Conservation (phyloP, 345 rosid genomes). For the Camelina hispida region DNA sequence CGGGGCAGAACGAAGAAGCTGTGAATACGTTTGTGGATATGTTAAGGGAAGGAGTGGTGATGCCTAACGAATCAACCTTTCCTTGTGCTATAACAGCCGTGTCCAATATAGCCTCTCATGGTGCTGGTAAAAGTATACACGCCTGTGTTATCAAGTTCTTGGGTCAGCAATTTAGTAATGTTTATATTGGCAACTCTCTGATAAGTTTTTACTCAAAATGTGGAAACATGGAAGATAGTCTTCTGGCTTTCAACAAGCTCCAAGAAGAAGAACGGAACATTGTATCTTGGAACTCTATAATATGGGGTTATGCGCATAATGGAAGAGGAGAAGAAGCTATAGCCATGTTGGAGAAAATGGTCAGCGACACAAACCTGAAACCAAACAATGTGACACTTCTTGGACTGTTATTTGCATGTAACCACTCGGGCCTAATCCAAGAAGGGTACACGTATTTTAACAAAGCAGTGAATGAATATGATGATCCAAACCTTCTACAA, state of each 20-base stretch:
- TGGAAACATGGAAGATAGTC: constrained; percentile 76
- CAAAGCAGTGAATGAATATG: constrained; percentile 41
- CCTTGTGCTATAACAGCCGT: constrained; percentile 62
- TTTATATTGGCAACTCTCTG: constrained; percentile 65
- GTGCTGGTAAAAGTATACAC: constrained; percentile 73
- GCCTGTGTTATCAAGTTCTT: constrained; percentile 65
- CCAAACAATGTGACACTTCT: constrained; percentile 72
- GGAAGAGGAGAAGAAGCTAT: constrained; percentile 78
- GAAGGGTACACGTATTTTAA: constrained; percentile 67
- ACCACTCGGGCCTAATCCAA: constrained; percentile 75
- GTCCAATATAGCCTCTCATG: constrained; percentile 71
- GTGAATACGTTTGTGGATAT: constrained; percentile 66
- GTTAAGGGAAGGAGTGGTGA: constrained; percentile 62
- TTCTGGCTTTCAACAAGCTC: constrained; percentile 56
- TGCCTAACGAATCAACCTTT: constrained; percentile 64
- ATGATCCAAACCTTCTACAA: constrained; percentile 50
- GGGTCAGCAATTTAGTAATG: constrained; percentile 43
- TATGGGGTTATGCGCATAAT: constrained; percentile 81
- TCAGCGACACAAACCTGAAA: constrained; percentile 44
- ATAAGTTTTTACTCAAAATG: constrained; percentile 83
- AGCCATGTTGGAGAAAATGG: constrained; percentile 57
- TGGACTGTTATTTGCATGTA: constrained; percentile 77
- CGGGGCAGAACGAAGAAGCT: constrained; percentile 78
- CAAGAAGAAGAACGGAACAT: constrained; percentile 44
- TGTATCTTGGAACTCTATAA: constrained; percentile 80